phyloP scores from a whole-genome alignment of 2,329 filamentous ascomycete genomes.

The Fusarium sp. region DNA sequence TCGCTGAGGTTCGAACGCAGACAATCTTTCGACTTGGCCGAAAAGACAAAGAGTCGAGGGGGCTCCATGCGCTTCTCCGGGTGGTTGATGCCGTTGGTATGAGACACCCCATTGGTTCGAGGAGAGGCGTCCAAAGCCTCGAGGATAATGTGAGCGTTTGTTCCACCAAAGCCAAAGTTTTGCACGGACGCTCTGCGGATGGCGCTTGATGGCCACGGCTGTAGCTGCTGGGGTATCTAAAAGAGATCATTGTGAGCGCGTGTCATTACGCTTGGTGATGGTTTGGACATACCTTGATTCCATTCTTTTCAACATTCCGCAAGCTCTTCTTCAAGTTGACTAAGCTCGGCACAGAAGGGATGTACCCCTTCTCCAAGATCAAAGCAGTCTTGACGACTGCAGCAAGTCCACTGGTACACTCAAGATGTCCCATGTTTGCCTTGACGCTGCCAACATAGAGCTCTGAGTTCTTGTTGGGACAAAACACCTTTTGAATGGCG shows the following conservation, averaged over 20 bases:
- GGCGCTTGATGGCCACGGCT: background rate
- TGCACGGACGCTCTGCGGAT: background rate
- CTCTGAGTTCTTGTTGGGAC: background rate
- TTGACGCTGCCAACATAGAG: slow-evolving; percentile 25
- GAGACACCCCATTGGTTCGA: background rate
- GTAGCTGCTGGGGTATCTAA: background rate
- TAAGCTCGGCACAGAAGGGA: slow-evolving; percentile 17
- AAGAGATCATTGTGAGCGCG: background rate
- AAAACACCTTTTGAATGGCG: slow-evolving; percentile 9
- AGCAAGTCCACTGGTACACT: slow-evolving; percentile 15
- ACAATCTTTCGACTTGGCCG: background rate
- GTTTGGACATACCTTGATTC: slow-evolving; percentile 5
- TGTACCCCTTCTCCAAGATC: slow-evolving; percentile 23
- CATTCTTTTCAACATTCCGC: background rate
- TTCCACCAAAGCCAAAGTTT: slow-evolving; percentile 18
- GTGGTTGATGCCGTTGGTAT: background rate
- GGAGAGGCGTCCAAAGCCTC: background rate
- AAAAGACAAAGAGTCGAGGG: background rate
- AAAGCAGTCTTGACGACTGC: slow-evolving; percentile 22
- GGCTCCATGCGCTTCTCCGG: background rate
- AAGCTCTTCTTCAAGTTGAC: slow-evolving; percentile 4
- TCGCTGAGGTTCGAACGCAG: background rate
- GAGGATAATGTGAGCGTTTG: slow-evolving; percentile 13
- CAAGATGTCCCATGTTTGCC: slow-evolving; percentile 27
- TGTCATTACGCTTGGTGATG: background rate